A percentile compares a stretch with the other conserved stretches of the same genome.
phyloP scores from a whole-genome alignment of 2,329 filamentous ascomycete genomes.

The Clarireedia paspali region DNA sequence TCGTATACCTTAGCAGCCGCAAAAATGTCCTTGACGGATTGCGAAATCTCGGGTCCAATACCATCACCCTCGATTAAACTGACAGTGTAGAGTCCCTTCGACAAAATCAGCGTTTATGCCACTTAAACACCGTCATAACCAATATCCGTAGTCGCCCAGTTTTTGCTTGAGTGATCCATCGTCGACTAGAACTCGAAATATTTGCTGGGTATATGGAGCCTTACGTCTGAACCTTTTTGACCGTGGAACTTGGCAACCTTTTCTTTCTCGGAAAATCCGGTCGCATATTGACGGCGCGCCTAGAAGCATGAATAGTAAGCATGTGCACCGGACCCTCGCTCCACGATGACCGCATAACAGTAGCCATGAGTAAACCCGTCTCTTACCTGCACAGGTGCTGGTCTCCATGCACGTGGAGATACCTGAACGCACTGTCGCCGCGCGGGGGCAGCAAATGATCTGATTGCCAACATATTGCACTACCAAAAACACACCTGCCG shows the following conservation, averaged over 20 bases:
- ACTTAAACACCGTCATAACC: background rate
- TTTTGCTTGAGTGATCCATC: conserved; percentile 7
- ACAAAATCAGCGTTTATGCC: conserved; percentile 16
- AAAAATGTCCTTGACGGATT: conserved; percentile 99
- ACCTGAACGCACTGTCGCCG: conserved; percentile 72
- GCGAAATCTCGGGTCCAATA: conserved; percentile 94
- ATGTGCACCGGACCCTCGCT: conserved; percentile 1
- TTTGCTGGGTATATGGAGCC: conserved; percentile 31
- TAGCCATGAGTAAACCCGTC: background rate
- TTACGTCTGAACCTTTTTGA: conserved; percentile 78
- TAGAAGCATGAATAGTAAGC: conserved; percentile 26
- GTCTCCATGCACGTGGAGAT: conserved; percentile 48
- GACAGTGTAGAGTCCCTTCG: conserved; percentile 87
- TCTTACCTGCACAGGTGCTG: conserved; percentile 50
- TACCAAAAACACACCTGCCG: background rate
- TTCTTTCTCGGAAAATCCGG: conserved; percentile 36
- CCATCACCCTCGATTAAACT: conserved; percentile 98
- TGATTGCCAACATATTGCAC: conserved; percentile 72
- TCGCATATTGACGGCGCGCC: conserved; percentile 57
- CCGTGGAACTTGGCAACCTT: conserved; percentile 91
- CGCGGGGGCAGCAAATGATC: conserved; percentile 67
- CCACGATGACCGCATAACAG: conserved; percentile 10
- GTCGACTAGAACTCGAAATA: background rate
- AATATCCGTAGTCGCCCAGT: conserved; percentile 19
- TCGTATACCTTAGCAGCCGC: conserved; percentile 76